These are phyloP conservation scores for Monosporozyma yasuniensis DNA, from an alignment of 805 yeast genomes.

Conservation along the genomic window DNA sequence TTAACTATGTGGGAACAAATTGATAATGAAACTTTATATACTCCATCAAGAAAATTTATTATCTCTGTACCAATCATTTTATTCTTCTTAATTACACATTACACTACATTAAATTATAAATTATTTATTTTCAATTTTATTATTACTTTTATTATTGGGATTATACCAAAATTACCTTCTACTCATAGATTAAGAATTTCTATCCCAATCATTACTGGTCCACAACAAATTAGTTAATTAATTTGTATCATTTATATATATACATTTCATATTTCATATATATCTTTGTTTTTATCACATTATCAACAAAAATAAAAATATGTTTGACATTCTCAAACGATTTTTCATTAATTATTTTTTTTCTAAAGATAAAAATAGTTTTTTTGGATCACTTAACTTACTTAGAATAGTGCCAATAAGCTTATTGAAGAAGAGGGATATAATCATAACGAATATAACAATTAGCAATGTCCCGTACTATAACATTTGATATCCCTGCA, in stretches of 20 bases:
- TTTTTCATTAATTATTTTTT: no score
- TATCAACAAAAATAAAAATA: no score
- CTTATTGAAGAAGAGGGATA: no score
- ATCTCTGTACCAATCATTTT: slow-evolving; percentile 87
- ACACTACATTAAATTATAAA: slow-evolving; percentile 72
- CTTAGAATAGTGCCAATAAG: no score
- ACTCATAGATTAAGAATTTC: slow-evolving; percentile 69
- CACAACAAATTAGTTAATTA: slow-evolving; percentile 27
- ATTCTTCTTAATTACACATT: slow-evolving; percentile 82
- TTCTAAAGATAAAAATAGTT: no score
- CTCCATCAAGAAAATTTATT: slow-evolving; percentile 90
- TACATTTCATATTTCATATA: neutral
- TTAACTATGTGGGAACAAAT: slow-evolving; percentile 98
- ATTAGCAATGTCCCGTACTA: slow-evolving; percentile 33
- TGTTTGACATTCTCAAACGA: no score
- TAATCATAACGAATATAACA: no score
- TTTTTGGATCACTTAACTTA: no score
- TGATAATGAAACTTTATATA: slow-evolving; percentile 91
- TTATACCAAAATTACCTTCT: slow-evolving; percentile 82
- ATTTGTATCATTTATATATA: neutral
- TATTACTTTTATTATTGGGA: slow-evolving; percentile 74
- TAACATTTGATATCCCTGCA: slow-evolving; percentile 54
- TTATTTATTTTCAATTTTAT: slow-evolving; percentile 66
- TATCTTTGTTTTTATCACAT: no score
- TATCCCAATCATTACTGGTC: slow-evolving; percentile 40